phyloP scores from a whole-genome alignment of 768 basidiomycete species.

The Rhizopogon sp. region DNA sequence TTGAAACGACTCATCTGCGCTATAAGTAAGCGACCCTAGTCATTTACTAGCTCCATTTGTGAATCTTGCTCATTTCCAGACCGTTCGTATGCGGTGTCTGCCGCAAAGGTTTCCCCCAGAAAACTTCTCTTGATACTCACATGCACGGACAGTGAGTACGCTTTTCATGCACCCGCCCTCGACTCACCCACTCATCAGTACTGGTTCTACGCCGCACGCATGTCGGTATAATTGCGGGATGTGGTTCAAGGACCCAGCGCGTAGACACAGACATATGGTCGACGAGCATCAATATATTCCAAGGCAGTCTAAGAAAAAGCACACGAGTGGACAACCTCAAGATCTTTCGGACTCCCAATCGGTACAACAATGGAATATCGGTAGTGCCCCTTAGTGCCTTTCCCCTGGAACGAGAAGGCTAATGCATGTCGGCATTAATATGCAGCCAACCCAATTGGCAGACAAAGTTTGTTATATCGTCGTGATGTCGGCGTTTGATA shows the following conservation, averaged over 20 bases:
- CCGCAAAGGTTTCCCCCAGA: slow-evolving; percentile 51
- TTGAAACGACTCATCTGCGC: slow-evolving; percentile 57
- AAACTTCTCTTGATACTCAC: slow-evolving; percentile 56
- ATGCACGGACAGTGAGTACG: slow-evolving; percentile 44
- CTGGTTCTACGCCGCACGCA: slow-evolving; percentile 49
- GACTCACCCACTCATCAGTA: slow-evolving; percentile 32
- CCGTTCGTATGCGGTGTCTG: slow-evolving; percentile 50
- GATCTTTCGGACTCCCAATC: slow-evolving; percentile 19
- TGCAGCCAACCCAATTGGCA: neutral
- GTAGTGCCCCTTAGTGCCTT: slow-evolving; percentile 13
- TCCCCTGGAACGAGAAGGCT: neutral
- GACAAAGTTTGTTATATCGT: neutral
- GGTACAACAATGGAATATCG: slow-evolving; percentile 28
- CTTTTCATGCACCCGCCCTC: neutral
- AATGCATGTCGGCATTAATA: neutral
- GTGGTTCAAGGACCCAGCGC: slow-evolving; percentile 60
- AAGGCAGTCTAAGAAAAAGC: slow-evolving; percentile 39
- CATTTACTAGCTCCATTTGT: neutral
- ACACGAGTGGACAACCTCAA: slow-evolving; percentile 28
- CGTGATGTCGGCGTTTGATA: neutral
- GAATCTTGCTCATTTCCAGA: slow-evolving; percentile 27
- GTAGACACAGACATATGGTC: slow-evolving; percentile 56
- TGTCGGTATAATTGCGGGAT: slow-evolving; percentile 48
- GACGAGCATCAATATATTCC: slow-evolving; percentile 47
- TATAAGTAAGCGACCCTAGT: slow-evolving; percentile 42